These are phyloP conservation scores for Claviceps digitariae DNA, from an alignment of 2,329 filamentous ascomycete species.

Conservation along the genomic window DNA sequence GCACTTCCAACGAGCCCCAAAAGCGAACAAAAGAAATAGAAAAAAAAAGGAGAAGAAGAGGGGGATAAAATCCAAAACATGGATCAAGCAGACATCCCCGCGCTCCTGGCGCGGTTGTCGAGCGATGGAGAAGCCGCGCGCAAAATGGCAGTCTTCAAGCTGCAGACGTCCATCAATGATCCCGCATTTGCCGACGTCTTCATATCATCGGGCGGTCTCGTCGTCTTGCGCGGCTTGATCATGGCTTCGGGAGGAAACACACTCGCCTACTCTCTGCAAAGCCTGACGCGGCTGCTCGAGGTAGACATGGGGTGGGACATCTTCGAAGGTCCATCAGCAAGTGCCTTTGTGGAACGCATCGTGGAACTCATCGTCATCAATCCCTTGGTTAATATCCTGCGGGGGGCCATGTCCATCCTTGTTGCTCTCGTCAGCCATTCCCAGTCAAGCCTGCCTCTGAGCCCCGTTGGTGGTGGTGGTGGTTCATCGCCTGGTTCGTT, in stretches of 20 bases:
- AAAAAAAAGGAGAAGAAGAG: too few relatives aligned
- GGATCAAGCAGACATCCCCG: conserved; percentile 55
- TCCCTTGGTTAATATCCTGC: conserved; percentile 90
- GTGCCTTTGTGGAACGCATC: conserved; percentile 60
- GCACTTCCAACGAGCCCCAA: conserved; percentile 2
- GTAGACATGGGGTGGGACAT: conserved; percentile 97
- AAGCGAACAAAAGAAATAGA: too few relatives aligned
- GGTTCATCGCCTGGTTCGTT: conserved; percentile 44
- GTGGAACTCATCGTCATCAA: conserved; percentile 91
- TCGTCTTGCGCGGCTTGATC: conserved; percentile 68
- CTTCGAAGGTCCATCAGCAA: conserved; percentile 48
- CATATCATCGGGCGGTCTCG: conserved; percentile 75
- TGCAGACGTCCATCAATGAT: conserved; percentile 90
- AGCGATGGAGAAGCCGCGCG: conserved; percentile 77
- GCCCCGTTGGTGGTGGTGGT: conserved; percentile 13
- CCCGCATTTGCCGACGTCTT: conserved; percentile 95
- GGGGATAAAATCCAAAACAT: conserved; percentile 20
- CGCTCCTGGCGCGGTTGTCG: conserved; percentile 48
- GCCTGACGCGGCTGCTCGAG: conserved; percentile 74
- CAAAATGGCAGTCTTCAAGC: conserved; percentile 98
- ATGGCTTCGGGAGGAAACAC: conserved; percentile 85
- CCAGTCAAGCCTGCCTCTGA: conserved; percentile 36
- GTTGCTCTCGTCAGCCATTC: conserved; percentile 87
- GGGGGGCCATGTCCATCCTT: conserved; percentile 92
- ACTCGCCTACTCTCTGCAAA: conserved; percentile 85